Base-by-base conservation (phyloP, 129 eudicot species). In the Kitagawia praeruptora region DNA sequence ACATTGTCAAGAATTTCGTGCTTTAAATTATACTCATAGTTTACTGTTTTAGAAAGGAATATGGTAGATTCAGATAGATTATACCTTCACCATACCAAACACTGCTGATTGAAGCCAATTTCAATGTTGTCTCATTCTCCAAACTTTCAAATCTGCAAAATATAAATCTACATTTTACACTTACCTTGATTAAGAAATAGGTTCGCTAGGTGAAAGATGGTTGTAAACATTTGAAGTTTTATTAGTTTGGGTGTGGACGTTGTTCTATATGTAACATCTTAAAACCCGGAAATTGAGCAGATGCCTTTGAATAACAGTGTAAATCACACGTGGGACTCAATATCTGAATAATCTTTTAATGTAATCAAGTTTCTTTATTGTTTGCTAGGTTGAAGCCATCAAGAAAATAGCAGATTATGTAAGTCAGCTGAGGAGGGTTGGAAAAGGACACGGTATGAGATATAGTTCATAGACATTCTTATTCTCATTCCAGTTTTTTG, bases 401-500 rank as follows among this genome's bases (percentile, higher is more conserved):
- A 95, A 95, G 96, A 95, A 88, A 84, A 95, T 92, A 37, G 54
- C 99, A 48, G 96, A 92, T 23, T 95, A 92, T 84, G 94, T 95
- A 40, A 83, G 93, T 82, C 99, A 92, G 39, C 45, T 95, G 75
- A 87, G 99, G 76, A 88, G 89, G 89, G 91, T 95, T 72, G 99
- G 99, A 31, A 95, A 90, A 81, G 99, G 99, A 74, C 99, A 95
- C 61, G 99, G 99, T 92, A 92, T 11, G 92, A 49, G 38, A 74
- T 18, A 5, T 8, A 54, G 51, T 77, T 42, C 41, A 37, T 53
- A 28, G 37, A 72, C 27, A 21, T 53, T 53, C 69, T 19, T 11
- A 4, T 61, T 53, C 18, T 77, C 45, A 21, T 23, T 49, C 48
- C 49, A 10, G 74, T 56, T 75, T 45, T 61, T 39, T 61, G 49